Evolutionary conservation across 768 basidiomycete genomes (phyloP), one percentile per base, ranked within the genome.

Genomic region (Tulasnella sp.): DNA sequence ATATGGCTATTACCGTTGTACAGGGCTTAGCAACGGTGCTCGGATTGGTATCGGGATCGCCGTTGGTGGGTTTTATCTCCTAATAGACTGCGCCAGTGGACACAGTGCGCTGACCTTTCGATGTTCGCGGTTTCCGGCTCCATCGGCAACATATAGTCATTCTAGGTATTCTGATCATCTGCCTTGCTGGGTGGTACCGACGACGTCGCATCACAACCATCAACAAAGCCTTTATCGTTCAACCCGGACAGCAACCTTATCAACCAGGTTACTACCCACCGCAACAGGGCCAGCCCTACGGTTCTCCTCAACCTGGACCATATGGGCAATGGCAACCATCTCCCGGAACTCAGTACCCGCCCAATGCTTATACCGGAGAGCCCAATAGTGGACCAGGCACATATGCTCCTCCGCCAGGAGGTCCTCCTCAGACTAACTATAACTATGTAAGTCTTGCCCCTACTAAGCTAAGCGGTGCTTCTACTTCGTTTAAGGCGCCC

Each of bases 1-100:
- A 58, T 77, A 77, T 58, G 76, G 76, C 41, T 64, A 64, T n/a
- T 77, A 77, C 18, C 44, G 76, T 2, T 77, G 76, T 34, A 31
- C 46, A n/a, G 76, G 48, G 7, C 12, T 77, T 24, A 77, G 76
- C 34, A 48, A 58, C 37, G 50, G 31, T 14, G 76, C 76, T 28
- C 76, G 76, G 14, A 64, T 77, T 41, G 76, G 76, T n/a, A 77
- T 77, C 20, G 76, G 76, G 12, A 77, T 77, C 40, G 76, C 76
- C n/a, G 28, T 50, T 20, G 44, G 76, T 77, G 46, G 46, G 46
- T 18, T n/a, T 2, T 14, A 18, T 3, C 46, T 46, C 18, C 46
- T 20, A 3, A 44, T 44, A 44, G 8, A 9, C 14, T 12, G n/a
- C 44, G 46, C 46, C 75, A 0, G 18, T 3, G 34, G 41, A 42